Base-by-base conservation (phyloP, 2,329 filamentous ascomycete genomes). In the Colletotrichum shisoi region DNA sequence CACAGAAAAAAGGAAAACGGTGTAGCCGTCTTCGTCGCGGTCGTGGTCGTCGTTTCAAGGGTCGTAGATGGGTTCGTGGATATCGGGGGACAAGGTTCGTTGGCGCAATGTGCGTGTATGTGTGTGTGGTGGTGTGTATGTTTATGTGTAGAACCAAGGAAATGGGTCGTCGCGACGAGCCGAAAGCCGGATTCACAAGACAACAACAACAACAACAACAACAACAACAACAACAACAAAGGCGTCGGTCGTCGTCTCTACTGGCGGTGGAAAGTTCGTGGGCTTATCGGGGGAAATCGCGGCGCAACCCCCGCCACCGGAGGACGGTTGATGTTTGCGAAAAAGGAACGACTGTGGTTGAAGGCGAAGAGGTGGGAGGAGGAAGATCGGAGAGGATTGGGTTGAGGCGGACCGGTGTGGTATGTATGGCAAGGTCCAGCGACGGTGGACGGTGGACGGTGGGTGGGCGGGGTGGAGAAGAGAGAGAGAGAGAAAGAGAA, bases 341-440 rank as follows among this genome's bases (percentile, higher is more conserved):
- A 69, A 40, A 64, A 69, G 42, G 68, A 69, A 68, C 60, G 68
- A 64, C 68, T 65, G 64, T 59, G 65, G 60, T 69, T 57, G 54
- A 57, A 57, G 54, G 46, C 24, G 56, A 53, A 68, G 37, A 61
- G 59, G 61, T 63, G 59, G 64, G 63, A 63, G 64, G 46, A 54
- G 52, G 61, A 62, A 69, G 65, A 64, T 53, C 60, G 60, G 51
- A 34, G 45, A 63, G 52, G 65, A n/a, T 42, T 68, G 59, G 61
- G 61, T 61, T 56, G 64, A 69, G 68, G 68, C 68, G 68, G 68
- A 46, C 61, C 68, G 65, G 68, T 68, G 65, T 67, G 45, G 65
- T 69, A 69, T 68, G 68, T 68, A 68, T 69, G 63, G 66, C 66
- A 68, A 57, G 66, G 37, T 62, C 62, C 49, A 57, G 66, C 60